These are phyloP conservation scores for Pyrus bretschneideri DNA, from an alignment of 306 rosid genomes.

Conservation along the genomic window DNA sequence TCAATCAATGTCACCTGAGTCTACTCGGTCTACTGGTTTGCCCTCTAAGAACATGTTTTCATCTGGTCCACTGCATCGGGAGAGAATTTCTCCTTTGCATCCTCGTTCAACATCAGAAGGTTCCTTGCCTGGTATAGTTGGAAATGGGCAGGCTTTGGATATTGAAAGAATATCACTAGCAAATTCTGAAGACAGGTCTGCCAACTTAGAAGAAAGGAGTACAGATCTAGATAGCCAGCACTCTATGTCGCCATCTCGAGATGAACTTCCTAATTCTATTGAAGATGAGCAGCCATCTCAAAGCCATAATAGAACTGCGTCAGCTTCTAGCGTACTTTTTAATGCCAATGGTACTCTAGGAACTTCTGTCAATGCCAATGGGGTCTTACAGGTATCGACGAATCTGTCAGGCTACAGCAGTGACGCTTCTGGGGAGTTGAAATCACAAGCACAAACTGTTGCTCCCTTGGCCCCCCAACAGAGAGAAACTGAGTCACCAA, in stretches of 20 bases:
- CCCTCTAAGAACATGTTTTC: constrained; percentile 37
- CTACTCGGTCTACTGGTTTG: constrained; percentile 48
- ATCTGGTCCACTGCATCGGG: constrained; percentile 43
- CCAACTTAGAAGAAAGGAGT: constrained; percentile 54
- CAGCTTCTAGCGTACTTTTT: constrained; percentile 53
- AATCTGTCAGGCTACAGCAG: constrained; percentile 53
- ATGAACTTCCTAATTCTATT: constrained; percentile 39
- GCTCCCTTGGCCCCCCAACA: constrained; percentile 31
- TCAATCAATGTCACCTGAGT: constrained; percentile 53
- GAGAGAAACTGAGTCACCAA: constrained; percentile 48
- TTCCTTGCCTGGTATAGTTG: constrained; percentile 41
- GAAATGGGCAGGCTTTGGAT: constrained; percentile 53
- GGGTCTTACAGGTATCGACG: constrained; percentile 36
- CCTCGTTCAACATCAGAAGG: constrained; percentile 78
- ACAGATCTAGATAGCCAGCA: constrained; percentile 47
- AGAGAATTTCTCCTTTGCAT: constrained; percentile 64
- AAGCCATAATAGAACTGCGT: constrained; percentile 53
- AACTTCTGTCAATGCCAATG: constrained; percentile 48
- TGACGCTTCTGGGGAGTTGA: constrained; percentile 58
- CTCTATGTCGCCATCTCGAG: constrained; percentile 49
- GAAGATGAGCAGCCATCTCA: constrained; percentile 42
- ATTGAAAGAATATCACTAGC: constrained; percentile 31
- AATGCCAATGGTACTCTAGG: constrained; percentile 39
- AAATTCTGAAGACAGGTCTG: constrained; percentile 60
- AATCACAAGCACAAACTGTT: constrained; percentile 46